Percentiles rank a stretch among this genome's conserved stretches.
phyloP scores from a whole-genome alignment of 805 yeast species.

The Yarrowia bubula region DNA sequence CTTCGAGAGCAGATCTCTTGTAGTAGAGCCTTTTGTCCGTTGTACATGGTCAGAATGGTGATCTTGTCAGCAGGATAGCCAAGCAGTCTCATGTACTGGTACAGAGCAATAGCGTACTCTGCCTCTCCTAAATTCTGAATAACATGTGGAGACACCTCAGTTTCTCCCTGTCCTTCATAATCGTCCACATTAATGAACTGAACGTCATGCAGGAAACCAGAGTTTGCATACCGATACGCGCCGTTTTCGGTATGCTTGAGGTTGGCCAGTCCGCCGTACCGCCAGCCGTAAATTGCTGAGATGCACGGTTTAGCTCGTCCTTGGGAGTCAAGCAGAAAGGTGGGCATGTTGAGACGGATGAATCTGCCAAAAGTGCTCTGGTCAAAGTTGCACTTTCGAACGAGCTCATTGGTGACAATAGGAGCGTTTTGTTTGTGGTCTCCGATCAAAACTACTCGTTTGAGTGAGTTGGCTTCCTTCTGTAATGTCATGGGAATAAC shows the following conservation, averaged over 20 bases:
- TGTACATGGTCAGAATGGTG: constrained; percentile 44
- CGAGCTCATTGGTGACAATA: constrained; percentile 28
- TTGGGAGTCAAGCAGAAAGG: constrained; percentile 32
- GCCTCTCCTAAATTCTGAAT: constrained; percentile 50
- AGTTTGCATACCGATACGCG: constrained; percentile 35
- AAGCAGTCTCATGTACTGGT: constrained; percentile 46
- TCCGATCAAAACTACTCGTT: constrained; percentile 42
- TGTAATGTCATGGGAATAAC: constrained; percentile 36
- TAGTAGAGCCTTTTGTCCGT: constrained; percentile 46
- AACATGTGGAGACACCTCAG: constrained; percentile 34
- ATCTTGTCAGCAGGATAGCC: constrained; percentile 46
- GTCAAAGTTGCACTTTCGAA: constrained; percentile 31
- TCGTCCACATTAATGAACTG: constrained; percentile 42
- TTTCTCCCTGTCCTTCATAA: constrained; percentile 38
- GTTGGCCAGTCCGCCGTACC: constrained; percentile 29
- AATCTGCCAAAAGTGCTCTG: constrained; percentile 37
- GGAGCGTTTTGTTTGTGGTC: constrained; percentile 38
- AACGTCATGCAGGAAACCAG: constrained; percentile 41
- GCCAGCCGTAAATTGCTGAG: constrained; percentile 34
- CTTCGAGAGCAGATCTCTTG: constrained; percentile 43
- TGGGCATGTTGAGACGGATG: constrained; percentile 33
- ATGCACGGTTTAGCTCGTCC: constrained; percentile 36
- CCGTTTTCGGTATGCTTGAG: constrained; percentile 12
- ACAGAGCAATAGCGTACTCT: constrained; percentile 47
- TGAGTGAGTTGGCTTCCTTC: constrained; percentile 27